phyloP scores from a whole-genome alignment of 2,329 filamentous ascomycete species.

The Cadophora gregata region DNA sequence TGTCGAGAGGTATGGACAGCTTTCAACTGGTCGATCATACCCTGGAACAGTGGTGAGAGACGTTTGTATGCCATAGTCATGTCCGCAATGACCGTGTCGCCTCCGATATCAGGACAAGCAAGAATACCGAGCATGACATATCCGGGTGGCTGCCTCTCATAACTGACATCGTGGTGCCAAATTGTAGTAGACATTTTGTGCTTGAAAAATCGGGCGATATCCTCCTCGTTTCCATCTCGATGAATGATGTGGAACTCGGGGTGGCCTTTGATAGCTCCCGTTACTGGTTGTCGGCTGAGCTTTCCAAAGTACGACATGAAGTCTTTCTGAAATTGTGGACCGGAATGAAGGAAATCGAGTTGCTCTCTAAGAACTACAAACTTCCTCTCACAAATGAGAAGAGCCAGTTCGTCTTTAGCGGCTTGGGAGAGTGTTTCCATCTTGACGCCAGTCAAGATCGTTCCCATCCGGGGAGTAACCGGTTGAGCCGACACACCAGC shows the following conservation, averaged over 20 bases:
- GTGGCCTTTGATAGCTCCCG: slow-evolving; percentile 65
- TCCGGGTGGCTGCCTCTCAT: slow-evolving; percentile 73
- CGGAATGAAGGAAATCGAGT: slow-evolving; percentile 58
- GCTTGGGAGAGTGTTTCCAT: slow-evolving; percentile 46
- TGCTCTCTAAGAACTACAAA: slow-evolving; percentile 56
- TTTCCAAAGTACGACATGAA: slow-evolving; percentile 68
- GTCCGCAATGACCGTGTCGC: slow-evolving; percentile 75
- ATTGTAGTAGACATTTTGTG: slow-evolving; percentile 66
- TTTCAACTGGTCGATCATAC: slow-evolving; percentile 60
- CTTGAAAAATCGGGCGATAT: slow-evolving; percentile 65
- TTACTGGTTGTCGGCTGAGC: slow-evolving; percentile 72
- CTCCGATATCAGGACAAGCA: slow-evolving; percentile 61
- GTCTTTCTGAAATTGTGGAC: slow-evolving; percentile 65
- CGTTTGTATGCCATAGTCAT: slow-evolving; percentile 68
- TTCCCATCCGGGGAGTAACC: slow-evolving; percentile 53
- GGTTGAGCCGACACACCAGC: slow-evolving; percentile 67
- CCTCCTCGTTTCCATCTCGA: slow-evolving; percentile 63
- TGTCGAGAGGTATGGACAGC: slow-evolving; percentile 67
- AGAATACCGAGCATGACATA: slow-evolving; percentile 65
- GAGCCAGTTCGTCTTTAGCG: slow-evolving; percentile 51
- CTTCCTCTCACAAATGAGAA: slow-evolving; percentile 50
- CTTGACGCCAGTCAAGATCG: slow-evolving; percentile 49
- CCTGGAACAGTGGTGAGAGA: slow-evolving; percentile 45
- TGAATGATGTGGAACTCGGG: slow-evolving; percentile 70
- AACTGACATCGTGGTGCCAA: slow-evolving; percentile 75